Base-by-base conservation (phyloP, 768 basidiomycete species). In the Coprinopsis strossmayeri region DNA sequence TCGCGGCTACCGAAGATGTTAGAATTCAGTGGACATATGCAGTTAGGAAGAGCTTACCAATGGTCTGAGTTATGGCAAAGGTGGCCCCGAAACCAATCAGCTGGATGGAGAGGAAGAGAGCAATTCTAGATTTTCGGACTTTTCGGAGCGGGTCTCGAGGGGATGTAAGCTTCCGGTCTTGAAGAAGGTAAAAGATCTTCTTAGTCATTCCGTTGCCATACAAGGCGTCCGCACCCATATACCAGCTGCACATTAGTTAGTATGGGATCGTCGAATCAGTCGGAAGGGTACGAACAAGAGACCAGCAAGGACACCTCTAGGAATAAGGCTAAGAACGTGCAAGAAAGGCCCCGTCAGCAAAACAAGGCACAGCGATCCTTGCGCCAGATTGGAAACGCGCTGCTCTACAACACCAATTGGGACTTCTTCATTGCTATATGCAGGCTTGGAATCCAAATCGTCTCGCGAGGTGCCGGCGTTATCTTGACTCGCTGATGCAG, bases 11-110 rank as follows among this genome's bases (percentile, higher is more conserved):
- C n/a, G n/a, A 12, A 24, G 20, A 17, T 23, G 26, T 23, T n/a
- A 24, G 17, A 10, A 32, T 32, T 21, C 5, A 41, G 25, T 27
- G 17, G 10, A 38, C 47, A 48, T 5, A 48, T 18, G 46, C 20
- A 24, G 21, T 30, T 40, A 25, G 34, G 34, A 24, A 32, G 27
- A 21, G 61, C 73, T 26, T 53, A 89, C 89, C 89, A 51, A 87
- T 80, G 1, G 91, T 94, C 60, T 96, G 92, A 0, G 89, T 91
- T 53, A 96, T 82, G 5, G 89, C 87, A 62, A 95, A 91, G 0
- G 92, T 92, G 2, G 82, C 82, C 0, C 84, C 91, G 57, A 96
- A 97, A 2, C 84, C 90, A 5, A 84, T 54, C 26, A 95, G 75
- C 62, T 96, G 88, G 28, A 94, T 70, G 13, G 66, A 63, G 3